Evolutionary conservation across 1,139 yeast genomes (phyloP).

Genomic region (Suhomyces bribrorum): DNA sequence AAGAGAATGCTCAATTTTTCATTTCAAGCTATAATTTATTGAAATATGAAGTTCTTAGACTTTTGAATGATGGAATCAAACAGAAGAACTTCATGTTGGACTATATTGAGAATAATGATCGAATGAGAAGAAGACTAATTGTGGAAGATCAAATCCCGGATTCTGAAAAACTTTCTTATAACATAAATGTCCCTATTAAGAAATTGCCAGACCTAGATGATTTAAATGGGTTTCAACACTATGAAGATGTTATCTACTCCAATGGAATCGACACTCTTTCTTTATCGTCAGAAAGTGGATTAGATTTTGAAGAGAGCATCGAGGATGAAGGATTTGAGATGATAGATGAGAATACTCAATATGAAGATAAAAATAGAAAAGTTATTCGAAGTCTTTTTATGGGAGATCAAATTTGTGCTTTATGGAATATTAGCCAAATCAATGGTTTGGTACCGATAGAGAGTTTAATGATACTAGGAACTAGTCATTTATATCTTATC

Average conservation of each 20-base stretch:
- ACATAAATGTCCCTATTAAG: slow-evolving; percentile 42
- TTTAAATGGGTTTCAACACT: slow-evolving; percentile 1
- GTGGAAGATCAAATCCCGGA: slow-evolving; percentile 52
- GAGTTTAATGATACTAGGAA: slow-evolving; percentile 70
- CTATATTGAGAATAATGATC: slow-evolving; percentile 63
- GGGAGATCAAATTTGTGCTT: slow-evolving; percentile 67
- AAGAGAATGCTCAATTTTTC: slow-evolving; percentile 58
- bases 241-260: slow-evolving; percentile 11
- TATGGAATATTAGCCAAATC: slow-evolving; percentile 77
- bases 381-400: slow-evolving; percentile 65
- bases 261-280: slow-evolving; percentile 30
- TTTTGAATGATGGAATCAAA: slow-evolving; percentile 25
- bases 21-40: slow-evolving; percentile 48
- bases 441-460: slow-evolving; percentile 73
- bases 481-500: slow-evolving; percentile 61
- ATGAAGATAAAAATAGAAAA: slow-evolving; percentile 72
- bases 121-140: slow-evolving; percentile 61
- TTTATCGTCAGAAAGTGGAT: slow-evolving; percentile 22
- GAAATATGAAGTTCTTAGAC: slow-evolving; percentile 44
- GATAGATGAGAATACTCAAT: slow-evolving; percentile 38
- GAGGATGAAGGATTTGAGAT: slow-evolving; percentile 44
- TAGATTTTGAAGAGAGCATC: slow-evolving; percentile 9
- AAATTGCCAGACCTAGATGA: slow-evolving; percentile 17
- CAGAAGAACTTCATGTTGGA: slow-evolving; percentile 51
- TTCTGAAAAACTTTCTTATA: slow-evolving; percentile 44